Percentiles rank a stretch among this genome's conserved stretches.
phyloP scores from a whole-genome alignment of 768 basidiomycete genomes.

The Psilocybe tampanensis region DNA sequence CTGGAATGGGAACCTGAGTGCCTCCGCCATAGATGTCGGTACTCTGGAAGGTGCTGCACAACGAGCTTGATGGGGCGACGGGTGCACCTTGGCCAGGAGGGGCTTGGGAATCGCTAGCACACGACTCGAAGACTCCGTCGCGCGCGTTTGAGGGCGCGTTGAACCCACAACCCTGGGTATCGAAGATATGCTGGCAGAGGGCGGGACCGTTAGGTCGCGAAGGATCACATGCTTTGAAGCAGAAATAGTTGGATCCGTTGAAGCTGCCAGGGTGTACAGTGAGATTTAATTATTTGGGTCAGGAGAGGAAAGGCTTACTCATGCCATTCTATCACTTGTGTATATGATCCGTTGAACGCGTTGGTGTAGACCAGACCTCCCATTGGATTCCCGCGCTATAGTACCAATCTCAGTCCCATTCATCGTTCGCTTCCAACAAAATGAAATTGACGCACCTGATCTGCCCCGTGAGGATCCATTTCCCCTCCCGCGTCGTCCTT shows the following conservation, averaged over 20 bases:
- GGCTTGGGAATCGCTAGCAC: slow-evolving; percentile 56
- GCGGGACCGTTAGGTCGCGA: slow-evolving; percentile 44
- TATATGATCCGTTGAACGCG: slow-evolving; percentile 45
- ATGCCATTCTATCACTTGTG: slow-evolving; percentile 72
- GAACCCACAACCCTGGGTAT: slow-evolving; percentile 74
- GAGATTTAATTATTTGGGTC: no score
- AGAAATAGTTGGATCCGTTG: slow-evolving; percentile 67
- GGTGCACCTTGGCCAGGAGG: slow-evolving; percentile 33
- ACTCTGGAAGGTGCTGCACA: slow-evolving; percentile 34
- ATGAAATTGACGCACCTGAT: slow-evolving; percentile 30
- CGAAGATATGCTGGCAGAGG: slow-evolving; percentile 74
- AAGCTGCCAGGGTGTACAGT: slow-evolving; percentile 50
- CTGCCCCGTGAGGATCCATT: slow-evolving; percentile 77
- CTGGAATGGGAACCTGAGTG: slow-evolving; percentile 22
- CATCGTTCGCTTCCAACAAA: not conserved
- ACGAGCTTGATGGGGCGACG: slow-evolving; percentile 36
- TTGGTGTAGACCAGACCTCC: slow-evolving; percentile 72
- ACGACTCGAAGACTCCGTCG: slow-evolving; percentile 62
- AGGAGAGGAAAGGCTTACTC: slow-evolving; percentile 42
- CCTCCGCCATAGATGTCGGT: slow-evolving; percentile 29
- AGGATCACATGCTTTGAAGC: slow-evolving; percentile 75
- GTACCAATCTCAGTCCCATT: not conserved
- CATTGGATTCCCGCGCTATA: slow-evolving; percentile 77
- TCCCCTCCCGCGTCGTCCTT: slow-evolving; percentile 71
- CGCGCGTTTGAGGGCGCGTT: slow-evolving; percentile 70